Percentiles rank a stretch among this genome's conserved stretches.
Conservation (phyloP, 805 yeast genomes). For the Sugiyamaella lignohabitans region DNA sequence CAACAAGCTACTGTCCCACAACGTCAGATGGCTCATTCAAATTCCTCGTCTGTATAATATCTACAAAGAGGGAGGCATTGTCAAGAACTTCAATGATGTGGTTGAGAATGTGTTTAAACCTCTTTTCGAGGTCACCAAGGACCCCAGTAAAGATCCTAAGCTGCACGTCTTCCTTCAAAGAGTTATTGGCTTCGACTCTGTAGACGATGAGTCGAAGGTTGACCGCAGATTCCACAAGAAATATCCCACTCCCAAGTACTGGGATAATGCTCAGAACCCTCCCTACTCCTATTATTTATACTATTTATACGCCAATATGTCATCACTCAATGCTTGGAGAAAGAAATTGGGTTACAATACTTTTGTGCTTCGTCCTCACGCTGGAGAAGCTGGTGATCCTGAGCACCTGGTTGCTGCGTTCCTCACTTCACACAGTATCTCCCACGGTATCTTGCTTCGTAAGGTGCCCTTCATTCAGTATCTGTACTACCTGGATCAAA, state of each 20-base stretch:
- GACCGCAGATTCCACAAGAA: constrained; percentile 78
- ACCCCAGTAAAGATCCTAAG: constrained; percentile 88
- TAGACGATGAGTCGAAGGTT: constrained; percentile 92
- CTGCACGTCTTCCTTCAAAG: constrained; percentile 81
- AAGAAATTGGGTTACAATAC: constrained; percentile 70
- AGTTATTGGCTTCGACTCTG: constrained; percentile 96
- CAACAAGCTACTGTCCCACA: constrained; percentile 82
- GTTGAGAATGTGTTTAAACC: constrained; percentile 78
- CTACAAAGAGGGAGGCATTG: constrained; percentile 70
- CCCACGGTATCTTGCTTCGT: constrained; percentile 90
- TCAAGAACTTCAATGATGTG: constrained; percentile 66
- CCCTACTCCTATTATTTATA: constrained; percentile 96
- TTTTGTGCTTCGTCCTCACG: constrained; percentile 92
- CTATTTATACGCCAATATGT: constrained; percentile 78
- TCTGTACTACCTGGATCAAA: constrained; percentile 85
- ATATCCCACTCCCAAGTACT: constrained; percentile 76
- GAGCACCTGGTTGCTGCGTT: constrained; percentile 91
- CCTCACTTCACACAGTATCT: constrained; percentile 82
- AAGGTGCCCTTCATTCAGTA: constrained; percentile 95
- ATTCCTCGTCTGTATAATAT: constrained; percentile 90
- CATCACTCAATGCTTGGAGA: constrained; percentile 83
- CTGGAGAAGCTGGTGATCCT: constrained; percentile 99
- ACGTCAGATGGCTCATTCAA: constrained; percentile 95
- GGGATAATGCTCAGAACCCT: constrained; percentile 78
- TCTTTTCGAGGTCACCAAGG: constrained; percentile 77